Evolutionary conservation across 345 rosid genomes (phyloP), one percentile per base, ranked within the genome.

Genomic region (Zanthoxylum bungeanum): DNA sequence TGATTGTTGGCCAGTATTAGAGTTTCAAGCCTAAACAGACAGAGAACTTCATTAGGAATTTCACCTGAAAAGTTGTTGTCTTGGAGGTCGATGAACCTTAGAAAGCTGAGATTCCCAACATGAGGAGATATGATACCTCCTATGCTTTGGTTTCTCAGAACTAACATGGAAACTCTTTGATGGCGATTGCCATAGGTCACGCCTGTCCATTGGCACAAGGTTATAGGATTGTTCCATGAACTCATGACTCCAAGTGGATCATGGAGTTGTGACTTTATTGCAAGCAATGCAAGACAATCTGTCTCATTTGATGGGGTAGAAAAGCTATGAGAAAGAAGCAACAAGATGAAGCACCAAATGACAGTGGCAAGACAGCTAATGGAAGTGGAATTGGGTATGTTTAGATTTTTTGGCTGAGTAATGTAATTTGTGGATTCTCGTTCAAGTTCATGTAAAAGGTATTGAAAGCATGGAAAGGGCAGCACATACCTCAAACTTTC

Each of bases 1-100:
- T 61, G 62, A 4, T 79, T 83, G 37, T 75, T 66, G 0, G 0
- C 0, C 0, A 83, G 69, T 0, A 0, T 0, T 9, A 77, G 28
- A 14, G 0, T 19, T 25, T 47, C 27, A 22, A 79, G 57, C 42
- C 63, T 21, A 1, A 8, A 3, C 27, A 82, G 60, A 4, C 21
- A n/a, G 31, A 74, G 69, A 0, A 79, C 9, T 53, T 76, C 60
- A 0, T 19, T 31, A 1, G 79, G 75, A 31, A 79, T 64, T 22
- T 19, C 47, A 64, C 68, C 62, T 9, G 0, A 5, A 61, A 64
- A 69, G 47, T 22, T 42, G 47, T 73, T 68, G 77, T 21, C 19
- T 19, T 0, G 19, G 1, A 73, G 64, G 62, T 46, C 5, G 60
- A 77, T 22, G 50, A 24, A 14, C 37, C 49, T 60, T 21, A 34